Evolutionary conservation across 2,329 filamentous ascomycete genomes (phyloP).

Genomic region (Thelonectria rubi): DNA sequence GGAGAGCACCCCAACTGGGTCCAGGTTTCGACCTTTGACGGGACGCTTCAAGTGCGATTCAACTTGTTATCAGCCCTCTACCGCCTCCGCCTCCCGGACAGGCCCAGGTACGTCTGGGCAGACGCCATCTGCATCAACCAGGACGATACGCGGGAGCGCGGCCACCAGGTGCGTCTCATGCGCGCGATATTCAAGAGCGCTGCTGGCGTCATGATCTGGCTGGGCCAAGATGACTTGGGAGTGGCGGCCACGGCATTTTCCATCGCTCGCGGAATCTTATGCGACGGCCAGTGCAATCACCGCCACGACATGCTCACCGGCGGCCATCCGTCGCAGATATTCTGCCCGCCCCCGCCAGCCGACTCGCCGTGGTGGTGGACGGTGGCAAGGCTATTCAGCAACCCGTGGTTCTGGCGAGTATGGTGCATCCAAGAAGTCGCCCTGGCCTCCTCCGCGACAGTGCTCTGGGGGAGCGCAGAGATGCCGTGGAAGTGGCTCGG

Average conservation of each 20-base stretch:
- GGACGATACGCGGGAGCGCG: slow-evolving; percentile 7
- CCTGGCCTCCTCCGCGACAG: background rate
- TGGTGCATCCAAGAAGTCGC: slow-evolving; percentile 9
- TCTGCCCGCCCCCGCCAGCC: background rate
- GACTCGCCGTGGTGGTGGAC: background rate
- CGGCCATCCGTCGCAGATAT: background rate
- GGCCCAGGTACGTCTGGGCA: slow-evolving; percentile 16
- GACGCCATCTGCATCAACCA: slow-evolving; percentile 26
- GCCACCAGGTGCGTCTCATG: slow-evolving; percentile 19
- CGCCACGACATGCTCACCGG: background rate
- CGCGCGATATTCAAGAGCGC: slow-evolving; percentile 2
- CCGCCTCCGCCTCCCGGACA: background rate
- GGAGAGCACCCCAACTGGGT: background rate
- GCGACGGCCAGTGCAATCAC: background rate
- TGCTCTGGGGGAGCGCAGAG: background rate
- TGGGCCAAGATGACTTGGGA: background rate
- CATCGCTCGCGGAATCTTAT: background rate
- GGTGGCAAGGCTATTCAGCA: background rate
- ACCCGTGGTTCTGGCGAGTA: slow-evolving; percentile 4
- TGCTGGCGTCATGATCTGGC: background rate
- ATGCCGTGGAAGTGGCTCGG: background rate
- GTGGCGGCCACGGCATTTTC: background rate
- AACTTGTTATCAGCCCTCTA: slow-evolving; percentile 12
- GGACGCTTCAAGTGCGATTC: background rate
- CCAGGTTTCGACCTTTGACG: slow-evolving; percentile 9